Base-by-base conservation (phyloP, 768 basidiomycete genomes). In the Leucocoprinus leucothites region DNA sequence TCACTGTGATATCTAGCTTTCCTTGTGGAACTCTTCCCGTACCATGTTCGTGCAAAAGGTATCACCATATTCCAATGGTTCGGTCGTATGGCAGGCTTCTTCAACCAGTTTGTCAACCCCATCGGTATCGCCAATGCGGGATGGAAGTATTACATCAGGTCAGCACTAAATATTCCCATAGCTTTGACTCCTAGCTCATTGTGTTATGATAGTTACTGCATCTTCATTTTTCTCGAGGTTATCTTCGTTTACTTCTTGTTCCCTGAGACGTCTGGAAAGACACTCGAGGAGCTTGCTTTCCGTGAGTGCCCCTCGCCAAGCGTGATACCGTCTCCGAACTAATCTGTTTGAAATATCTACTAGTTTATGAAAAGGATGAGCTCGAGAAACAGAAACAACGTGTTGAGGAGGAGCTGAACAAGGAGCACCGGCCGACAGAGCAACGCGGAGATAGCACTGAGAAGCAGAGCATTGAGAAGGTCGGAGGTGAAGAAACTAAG, bases 11-110 rank as follows among this genome's bases (percentile, higher is more conserved):
- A 31, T 34, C 35, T 59, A 83, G 83, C 84, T 4, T 85, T 74
- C 75, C 66, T 85, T 57, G 83, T 86, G n/a, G 85, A 86, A 61
- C 63, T 87, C 28, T 86, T 86, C 73, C 85, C 85, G 0, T 86
- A 74, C 70, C 78, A 82, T 58, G 76, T 76, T 25, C 82, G 85
- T 54, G 77, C 85, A 1, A 80, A 78, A 64, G 85, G 85, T 36
- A 77, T 86, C 50, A 69, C 83, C 3, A 62, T 86, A 14, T 85
- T 82, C 71, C 82, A 86, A 59, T 81, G 75, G 73, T 82, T 78
- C 65, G 71, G 75, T 43, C 78, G 82, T 11, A 66, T 73, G 25
- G 81, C 81, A 6, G 71, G 78, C 5, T 82, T 82, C 70, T 82
- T 85, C 75, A 86, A 86, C 63, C 82, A 82, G 60, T 85, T 82